Conservation (phyloP, 1,284 basidiomycete genomes). For the Austroboletus niveus region DNA sequence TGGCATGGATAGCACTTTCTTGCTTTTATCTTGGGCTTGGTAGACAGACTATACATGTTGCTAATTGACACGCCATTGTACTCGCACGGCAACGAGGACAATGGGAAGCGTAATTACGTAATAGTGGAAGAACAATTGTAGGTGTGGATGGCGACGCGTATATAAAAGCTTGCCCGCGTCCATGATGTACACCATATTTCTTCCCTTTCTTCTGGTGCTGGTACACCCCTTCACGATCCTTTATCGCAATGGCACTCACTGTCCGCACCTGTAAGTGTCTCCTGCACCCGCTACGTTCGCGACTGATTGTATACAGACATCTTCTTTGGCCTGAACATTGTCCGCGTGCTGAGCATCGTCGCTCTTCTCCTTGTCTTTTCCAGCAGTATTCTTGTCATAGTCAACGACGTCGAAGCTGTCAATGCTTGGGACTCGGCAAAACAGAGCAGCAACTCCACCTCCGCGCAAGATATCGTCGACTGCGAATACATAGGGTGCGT, state of each 20-base stretch:
- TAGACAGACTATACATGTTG: conserved; percentile 2
- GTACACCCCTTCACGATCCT: conserved; percentile 25
- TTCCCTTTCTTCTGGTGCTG: conserved; percentile 28
- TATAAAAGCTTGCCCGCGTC: conserved; percentile 7
- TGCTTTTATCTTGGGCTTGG: conserved; percentile 6
- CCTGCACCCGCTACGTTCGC: neutral
- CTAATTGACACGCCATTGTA: neutral
- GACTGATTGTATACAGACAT: conserved; percentile 42
- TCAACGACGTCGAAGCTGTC: conserved; percentile 75
- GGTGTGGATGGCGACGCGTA: conserved; percentile 28
- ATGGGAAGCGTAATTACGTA: conserved; percentile 11
- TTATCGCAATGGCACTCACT: conserved; percentile 32
- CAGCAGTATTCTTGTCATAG: conserved; percentile 80
- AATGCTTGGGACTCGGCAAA: conserved; percentile 56
- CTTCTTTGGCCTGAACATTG: conserved; percentile 79
- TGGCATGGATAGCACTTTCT: conserved; percentile 3
- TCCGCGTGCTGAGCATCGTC: conserved; percentile 78
- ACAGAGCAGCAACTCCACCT: conserved; percentile 34
- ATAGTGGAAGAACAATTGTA: conserved; percentile 31
- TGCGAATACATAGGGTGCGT: conserved; percentile 79
- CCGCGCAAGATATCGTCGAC: conserved; percentile 39
- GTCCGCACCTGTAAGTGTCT: conserved; percentile 39
- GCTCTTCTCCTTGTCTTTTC: conserved; percentile 76
- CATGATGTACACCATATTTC: conserved; percentile 5
- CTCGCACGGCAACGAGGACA: conserved; percentile 23